phyloP scores from a whole-genome alignment of 2,329 filamentous ascomycete genomes.

The Bipolaris oryzae region DNA sequence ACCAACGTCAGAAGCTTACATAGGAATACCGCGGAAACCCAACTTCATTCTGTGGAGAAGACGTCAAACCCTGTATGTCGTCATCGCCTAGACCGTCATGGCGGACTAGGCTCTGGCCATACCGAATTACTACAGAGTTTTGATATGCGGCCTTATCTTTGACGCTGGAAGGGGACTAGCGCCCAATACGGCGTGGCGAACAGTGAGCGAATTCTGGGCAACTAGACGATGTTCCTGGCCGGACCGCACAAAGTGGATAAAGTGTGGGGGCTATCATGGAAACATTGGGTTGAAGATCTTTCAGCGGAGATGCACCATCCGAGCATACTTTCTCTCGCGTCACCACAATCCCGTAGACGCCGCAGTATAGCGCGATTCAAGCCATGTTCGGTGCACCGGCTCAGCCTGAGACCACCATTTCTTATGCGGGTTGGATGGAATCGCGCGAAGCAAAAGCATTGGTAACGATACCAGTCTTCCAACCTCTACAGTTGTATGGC shows the following conservation, averaged over 20 bases:
- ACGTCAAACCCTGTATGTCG: conserved; percentile 21
- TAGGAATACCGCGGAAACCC: conserved; percentile 25
- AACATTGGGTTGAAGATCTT: background rate
- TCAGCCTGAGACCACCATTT: background rate
- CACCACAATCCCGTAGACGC: background rate
- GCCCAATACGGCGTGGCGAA: conserved; percentile 14
- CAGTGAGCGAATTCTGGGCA: conserved; percentile 8
- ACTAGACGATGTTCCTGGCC: conserved; percentile 21
- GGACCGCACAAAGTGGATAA: conserved; percentile 7
- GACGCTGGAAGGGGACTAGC: conserved; percentile 30
- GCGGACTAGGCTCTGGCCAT: conserved; percentile 7
- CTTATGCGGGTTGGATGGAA: background rate
- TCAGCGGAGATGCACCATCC: conserved; percentile 29
- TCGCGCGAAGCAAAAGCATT: background rate
- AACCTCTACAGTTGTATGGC: too few species aligned
- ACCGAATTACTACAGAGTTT: conserved; percentile 15
- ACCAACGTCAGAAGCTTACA: conserved; percentile 15
- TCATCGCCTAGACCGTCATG: conserved; percentile 20
- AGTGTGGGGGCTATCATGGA: conserved; percentile 21
- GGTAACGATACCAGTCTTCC: background rate
- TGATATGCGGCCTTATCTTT: conserved; percentile 47
- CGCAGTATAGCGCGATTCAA: background rate
- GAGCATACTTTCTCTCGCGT: background rate
- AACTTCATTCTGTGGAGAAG: conserved; percentile 30
- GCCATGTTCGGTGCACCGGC: background rate